phyloP scores from a whole-genome alignment of 805 yeast species.

The Candida patagonica region DNA sequence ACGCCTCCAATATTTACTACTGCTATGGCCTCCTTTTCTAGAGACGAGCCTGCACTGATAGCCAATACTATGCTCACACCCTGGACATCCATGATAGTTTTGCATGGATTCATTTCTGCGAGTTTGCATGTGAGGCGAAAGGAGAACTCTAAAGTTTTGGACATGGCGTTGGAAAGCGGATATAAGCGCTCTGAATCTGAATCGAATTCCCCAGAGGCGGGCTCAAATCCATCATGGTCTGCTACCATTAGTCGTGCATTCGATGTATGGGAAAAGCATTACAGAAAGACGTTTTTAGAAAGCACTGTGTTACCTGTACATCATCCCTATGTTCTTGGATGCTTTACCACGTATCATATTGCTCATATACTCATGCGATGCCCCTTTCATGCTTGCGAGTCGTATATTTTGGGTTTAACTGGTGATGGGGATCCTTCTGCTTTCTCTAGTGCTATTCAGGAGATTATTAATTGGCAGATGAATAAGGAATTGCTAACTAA shows the following conservation, averaged over 20 bases:
- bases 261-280: constrained; percentile 18
- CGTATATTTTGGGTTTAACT: neutral
- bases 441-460: constrained; percentile 3
- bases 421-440: constrained; percentile 1
- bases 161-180: constrained; percentile 7
- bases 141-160: too few relatives aligned
- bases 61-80: constrained; percentile 15
- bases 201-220: neutral
- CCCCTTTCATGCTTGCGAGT: neutral
- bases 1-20: constrained; percentile 16
- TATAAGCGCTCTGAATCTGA: constrained; percentile 1
- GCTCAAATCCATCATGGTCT: constrained; percentile 8
- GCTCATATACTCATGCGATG: constrained; percentile 17
- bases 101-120: constrained; percentile 19
- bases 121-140: constrained; percentile 17
- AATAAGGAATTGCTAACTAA: neutral
- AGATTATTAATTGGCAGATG: constrained; percentile 9
- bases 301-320: constrained; percentile 16
- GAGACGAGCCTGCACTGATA: constrained; percentile 10
- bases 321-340: constrained; percentile 21
- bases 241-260: constrained; percentile 15
- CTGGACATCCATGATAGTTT: constrained; percentile 21
- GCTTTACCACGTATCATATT: constrained; percentile 19
- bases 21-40: constrained; percentile 14
- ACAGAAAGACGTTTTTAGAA: constrained; percentile 15